Evolutionary conservation across 805 yeast species (phyloP).

Genomic region (Blastobotrys terrestris): DNA sequence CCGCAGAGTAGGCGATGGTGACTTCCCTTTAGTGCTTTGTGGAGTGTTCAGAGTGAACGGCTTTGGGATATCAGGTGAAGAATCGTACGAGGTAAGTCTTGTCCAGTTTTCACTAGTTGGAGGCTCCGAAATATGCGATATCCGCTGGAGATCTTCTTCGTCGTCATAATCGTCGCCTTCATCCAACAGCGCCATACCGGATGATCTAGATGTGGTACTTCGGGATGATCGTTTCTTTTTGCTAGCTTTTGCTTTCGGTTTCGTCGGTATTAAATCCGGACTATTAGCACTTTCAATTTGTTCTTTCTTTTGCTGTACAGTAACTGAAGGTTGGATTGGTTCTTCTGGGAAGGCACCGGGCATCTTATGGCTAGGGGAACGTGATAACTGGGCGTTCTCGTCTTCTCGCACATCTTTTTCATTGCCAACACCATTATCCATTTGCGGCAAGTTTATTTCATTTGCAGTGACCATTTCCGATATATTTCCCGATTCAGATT

Average conservation of each 20-base stretch:
- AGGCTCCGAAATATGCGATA: not conserved
- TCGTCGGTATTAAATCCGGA: not conserved
- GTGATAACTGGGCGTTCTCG: no score
- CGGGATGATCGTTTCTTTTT: not conserved
- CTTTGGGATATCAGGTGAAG: slow-evolving; percentile 1
- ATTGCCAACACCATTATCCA: slow-evolving; percentile 1
- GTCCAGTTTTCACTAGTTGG: slow-evolving; percentile 5
- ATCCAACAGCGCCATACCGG: not conserved
- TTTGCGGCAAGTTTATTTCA: slow-evolving; percentile 3
- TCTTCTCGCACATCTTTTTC: slow-evolving; percentile 14
- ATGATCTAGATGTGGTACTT: not conserved
- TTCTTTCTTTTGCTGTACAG: not conserved
- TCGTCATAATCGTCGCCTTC: not conserved
- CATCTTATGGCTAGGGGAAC: not conserved
- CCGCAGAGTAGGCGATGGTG: no score
- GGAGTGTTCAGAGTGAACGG: not conserved
- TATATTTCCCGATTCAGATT: not conserved
- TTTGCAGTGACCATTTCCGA: not conserved
- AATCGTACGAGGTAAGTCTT: slow-evolving; percentile 6
- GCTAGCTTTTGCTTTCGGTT: not conserved
- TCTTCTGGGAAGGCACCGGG: slow-evolving; percentile 10
- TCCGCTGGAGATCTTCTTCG: not conserved
- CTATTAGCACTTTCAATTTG: not conserved
- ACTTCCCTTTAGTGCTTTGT: not conserved
- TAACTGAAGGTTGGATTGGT: not conserved